Base-by-base conservation (phyloP, 768 basidiomycete genomes). In the Boletus edulis region DNA sequence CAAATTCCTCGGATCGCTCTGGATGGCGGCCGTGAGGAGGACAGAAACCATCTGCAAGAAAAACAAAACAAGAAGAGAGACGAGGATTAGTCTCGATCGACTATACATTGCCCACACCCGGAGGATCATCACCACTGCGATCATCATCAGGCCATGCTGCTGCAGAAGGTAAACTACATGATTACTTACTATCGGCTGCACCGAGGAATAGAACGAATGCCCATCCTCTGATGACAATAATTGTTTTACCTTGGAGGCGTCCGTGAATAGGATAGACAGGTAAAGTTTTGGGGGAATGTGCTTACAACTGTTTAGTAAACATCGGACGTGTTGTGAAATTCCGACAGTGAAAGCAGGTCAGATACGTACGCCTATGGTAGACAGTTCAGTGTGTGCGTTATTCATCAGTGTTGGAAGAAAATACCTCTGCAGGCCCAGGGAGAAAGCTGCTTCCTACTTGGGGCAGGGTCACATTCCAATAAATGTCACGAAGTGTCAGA, bases 141-240 rank as follows among this genome's bases (percentile, higher is more conserved):
- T 18, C 22, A 45, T 2, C 3, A 15, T 46, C 14, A 17, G 14
- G 37, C 15, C 39, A 9, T 1, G 3, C 8, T 31, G 2, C 32
- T 27, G 12, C 8, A 11, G 18, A 40, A 17, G 9, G 3, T 20
- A 31, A 22, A 13, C 7, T 3, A 3, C 1, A 12, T 24, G 13
- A 15, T 5, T n/a, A 57, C 56, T 41, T 17, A 57, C 56, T 29
- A n/a, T 57, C 48, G 10, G 57, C 52, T 14, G 49, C 46, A 10
- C 14, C 24, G 15, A 55, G 3, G 17, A 60, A 59, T 3, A 41
- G 22, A 27, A 14, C 0, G 14, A 45, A 46, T 20, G 22, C 17
- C 53, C 57, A 60, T 14, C 6, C 17, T 15, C 2, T 20, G 10
- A 47, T 18, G 6, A 15, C 1, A 5, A 9, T 1, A 0, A 41